Percentiles rank a stretch among this genome's conserved stretches.
These are phyloP conservation scores for Serendipita sp. DNA, from an alignment of 768 basidiomycete genomes.

Conservation along the genomic window DNA sequence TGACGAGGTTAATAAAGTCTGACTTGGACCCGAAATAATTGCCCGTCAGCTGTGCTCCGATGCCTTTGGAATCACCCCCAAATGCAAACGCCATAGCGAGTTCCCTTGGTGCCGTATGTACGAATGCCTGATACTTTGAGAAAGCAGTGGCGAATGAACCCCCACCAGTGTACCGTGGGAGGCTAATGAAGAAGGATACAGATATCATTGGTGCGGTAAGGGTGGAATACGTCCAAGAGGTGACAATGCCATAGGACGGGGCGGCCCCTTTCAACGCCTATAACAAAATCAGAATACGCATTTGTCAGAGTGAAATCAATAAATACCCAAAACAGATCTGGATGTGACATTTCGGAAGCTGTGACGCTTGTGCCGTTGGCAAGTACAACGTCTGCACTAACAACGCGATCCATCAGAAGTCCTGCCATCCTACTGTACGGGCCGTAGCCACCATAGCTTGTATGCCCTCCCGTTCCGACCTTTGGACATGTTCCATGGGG, in stretches of 20 bases:
- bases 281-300: not conserved
- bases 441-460: too few species aligned
- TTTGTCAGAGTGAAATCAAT: too few species aligned
- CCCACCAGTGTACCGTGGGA: conserved; percentile 8
- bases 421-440: conserved; percentile 16
- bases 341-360: conserved; percentile 21
- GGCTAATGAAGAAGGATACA: conserved; percentile 10
- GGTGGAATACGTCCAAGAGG: conserved; percentile 15
- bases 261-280: conserved; percentile 18
- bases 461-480: too few species aligned
- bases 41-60: conserved; percentile 9
- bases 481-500: too few species aligned
- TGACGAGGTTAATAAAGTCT: conserved; percentile 10
- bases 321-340: conserved; percentile 38
- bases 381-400: conserved; percentile 16
- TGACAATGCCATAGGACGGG: conserved; percentile 18
- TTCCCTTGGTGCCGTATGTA: not conserved
- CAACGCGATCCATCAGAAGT: conserved; percentile 31
- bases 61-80: not conserved
- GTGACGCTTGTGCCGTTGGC: conserved; percentile 17
- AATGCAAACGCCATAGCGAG: conserved; percentile 1
- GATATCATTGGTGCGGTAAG: conserved; percentile 13
- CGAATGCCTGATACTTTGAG: not conserved
- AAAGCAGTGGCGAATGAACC: conserved; percentile 19
- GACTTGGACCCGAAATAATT: not conserved